Evolutionary conservation across 257 asterid species (phyloP).

Genomic region (Rehmannia glutinosa): DNA sequence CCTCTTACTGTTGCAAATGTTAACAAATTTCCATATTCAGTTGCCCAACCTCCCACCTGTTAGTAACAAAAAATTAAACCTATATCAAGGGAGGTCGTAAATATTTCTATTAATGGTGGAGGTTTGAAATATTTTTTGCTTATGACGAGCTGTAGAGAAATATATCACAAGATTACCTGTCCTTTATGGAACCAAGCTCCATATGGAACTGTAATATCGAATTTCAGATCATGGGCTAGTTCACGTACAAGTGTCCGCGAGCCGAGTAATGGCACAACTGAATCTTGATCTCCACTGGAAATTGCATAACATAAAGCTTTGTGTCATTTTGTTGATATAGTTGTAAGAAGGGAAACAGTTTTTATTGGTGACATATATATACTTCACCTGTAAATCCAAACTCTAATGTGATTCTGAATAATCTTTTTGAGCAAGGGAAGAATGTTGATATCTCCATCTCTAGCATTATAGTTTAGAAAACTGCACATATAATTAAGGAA

Average conservation of each 20-base stretch:
- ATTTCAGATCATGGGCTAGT: constrained; percentile 52
- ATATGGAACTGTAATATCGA: constrained; percentile 56
- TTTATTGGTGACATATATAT: neutral
- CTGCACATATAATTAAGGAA: constrained; percentile 25
- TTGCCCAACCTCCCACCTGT: constrained; percentile 82
- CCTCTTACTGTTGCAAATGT: constrained; percentile 78
- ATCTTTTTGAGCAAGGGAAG: constrained; percentile 56
- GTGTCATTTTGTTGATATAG: neutral
- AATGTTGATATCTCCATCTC: constrained; percentile 47
- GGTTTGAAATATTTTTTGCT: too few species aligned
- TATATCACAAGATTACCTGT: constrained; percentile 39
- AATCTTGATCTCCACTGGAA: constrained; percentile 82
- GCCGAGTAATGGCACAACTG: constrained; percentile 73
- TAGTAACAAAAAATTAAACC: neutral
- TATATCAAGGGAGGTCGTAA: neutral
- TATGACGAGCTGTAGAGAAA: neutral
- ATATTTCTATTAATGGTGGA: too few species aligned
- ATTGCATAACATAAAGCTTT: neutral
- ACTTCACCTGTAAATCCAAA: constrained; percentile 63
- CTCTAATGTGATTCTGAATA: constrained; percentile 35
- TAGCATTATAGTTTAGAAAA: constrained; percentile 30
- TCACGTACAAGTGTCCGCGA: constrained; percentile 69
- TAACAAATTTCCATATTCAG: constrained; percentile 58
- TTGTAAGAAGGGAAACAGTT: neutral
- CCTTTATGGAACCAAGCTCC: constrained; percentile 74